Evolutionary conservation across 2,329 filamentous ascomycete genomes (phyloP).

Genomic region (Shiraia bambusicola): DNA sequence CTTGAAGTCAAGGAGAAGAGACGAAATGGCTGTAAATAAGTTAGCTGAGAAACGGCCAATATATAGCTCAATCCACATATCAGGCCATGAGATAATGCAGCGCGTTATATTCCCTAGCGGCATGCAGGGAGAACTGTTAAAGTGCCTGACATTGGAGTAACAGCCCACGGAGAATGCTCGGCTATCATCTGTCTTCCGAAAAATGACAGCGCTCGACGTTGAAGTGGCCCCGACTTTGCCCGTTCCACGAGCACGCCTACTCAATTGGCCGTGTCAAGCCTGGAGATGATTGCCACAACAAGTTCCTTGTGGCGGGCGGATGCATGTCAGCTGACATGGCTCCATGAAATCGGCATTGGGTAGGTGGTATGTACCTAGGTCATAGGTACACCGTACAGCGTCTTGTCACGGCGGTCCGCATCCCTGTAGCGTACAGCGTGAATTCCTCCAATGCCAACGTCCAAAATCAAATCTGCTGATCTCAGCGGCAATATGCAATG

Average conservation of each 20-base stretch:
- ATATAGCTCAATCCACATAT: constrained; percentile 5
- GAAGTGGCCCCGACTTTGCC: constrained; percentile 11
- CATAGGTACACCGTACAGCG: too few species aligned
- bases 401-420: too few species aligned
- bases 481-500: too few species aligned
- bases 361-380: neutral
- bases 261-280: constrained; percentile 16
- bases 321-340: constrained; percentile 19
- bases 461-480: too few species aligned
- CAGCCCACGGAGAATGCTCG: constrained; percentile 11
- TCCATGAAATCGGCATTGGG: constrained; percentile 1
- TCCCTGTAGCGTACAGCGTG: too few species aligned
- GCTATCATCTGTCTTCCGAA: constrained; percentile 25
- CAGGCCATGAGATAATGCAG: constrained; percentile 5
- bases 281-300: constrained; percentile 3
- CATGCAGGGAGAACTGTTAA: constrained; percentile 7
- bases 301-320: constrained; percentile 8
- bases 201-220: constrained; percentile 10
- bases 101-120: neutral
- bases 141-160: constrained; percentile 5
- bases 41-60: constrained; percentile 1
- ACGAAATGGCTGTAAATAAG: neutral
- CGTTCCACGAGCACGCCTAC: constrained; percentile 14
- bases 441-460: too few species aligned
- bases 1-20: neutral